These are phyloP conservation scores for Neonectria faginata DNA, from an alignment of 2,329 filamentous ascomycete species.

Conservation along the genomic window DNA sequence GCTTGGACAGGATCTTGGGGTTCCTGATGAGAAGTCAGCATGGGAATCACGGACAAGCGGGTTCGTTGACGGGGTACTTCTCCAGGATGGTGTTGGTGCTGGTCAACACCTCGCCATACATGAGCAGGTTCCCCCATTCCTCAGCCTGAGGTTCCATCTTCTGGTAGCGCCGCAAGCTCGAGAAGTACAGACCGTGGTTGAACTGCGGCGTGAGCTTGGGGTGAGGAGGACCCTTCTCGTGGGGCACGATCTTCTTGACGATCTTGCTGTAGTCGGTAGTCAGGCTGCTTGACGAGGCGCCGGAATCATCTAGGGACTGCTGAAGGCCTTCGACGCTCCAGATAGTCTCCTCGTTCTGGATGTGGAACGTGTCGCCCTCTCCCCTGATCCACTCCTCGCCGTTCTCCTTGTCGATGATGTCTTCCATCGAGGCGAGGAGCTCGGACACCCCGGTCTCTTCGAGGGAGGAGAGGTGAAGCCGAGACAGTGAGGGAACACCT, in stretches of 20 bases:
- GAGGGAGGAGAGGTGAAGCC: slow-evolving; percentile 82
- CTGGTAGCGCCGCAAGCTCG: slow-evolving; percentile 76
- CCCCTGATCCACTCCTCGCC: slow-evolving; percentile 80
- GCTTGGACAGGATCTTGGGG: slow-evolving; percentile 75
- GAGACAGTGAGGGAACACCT: slow-evolving; percentile 82
- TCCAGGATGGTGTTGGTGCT: slow-evolving; percentile 95
- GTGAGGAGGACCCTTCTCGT: slow-evolving; percentile 75
- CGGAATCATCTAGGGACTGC: slow-evolving; percentile 57
- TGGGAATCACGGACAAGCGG: accelerated
- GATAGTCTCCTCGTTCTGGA: slow-evolving; percentile 74
- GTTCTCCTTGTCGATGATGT: slow-evolving; percentile 74
- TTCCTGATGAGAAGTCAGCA: slow-evolving; percentile 67
- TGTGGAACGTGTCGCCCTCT: slow-evolving; percentile 84
- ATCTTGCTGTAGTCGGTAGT: slow-evolving; percentile 78
- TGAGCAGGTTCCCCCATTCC: slow-evolving; percentile 79
- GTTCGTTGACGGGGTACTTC: slow-evolving; percentile 66
- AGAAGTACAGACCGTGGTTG: slow-evolving; percentile 83
- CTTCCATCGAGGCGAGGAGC: slow-evolving; percentile 73
- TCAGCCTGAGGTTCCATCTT: slow-evolving; percentile 64
- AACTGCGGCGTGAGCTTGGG: slow-evolving; percentile 85
- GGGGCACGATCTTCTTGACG: slow-evolving; percentile 78
- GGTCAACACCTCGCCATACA: slow-evolving; percentile 93
- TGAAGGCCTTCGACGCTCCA: slow-evolving; percentile 69
- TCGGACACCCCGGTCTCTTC: slow-evolving; percentile 73
- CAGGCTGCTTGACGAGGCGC: slow-evolving; percentile 61